Percentiles rank a stretch among this genome's conserved stretches.
phyloP scores from a whole-genome alignment of 2,329 filamentous ascomycete genomes.

The Calonectria pseudoturangicola region DNA sequence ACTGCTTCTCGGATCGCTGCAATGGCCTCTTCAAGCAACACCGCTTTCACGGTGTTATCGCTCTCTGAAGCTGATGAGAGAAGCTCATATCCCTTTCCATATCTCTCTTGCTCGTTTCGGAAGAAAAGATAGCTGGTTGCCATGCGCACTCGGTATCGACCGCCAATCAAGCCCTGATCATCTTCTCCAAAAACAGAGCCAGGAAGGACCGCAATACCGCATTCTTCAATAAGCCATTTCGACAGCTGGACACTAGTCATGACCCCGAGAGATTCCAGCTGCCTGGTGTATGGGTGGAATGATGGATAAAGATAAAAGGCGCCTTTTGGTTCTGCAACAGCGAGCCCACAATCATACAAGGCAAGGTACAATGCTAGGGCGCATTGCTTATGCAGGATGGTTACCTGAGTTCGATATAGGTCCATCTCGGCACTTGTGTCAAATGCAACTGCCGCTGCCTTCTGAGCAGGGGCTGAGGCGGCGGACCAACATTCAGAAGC shows the following conservation, averaged over 20 bases:
- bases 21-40: conserved; percentile 2
- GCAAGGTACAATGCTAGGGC: conserved; percentile 18
- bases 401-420: conserved; percentile 17
- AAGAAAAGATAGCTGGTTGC: conserved; percentile 33
- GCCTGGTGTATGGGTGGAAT: conserved; percentile 22
- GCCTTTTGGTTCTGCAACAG: conserved; percentile 18
- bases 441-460: conserved; percentile 25
- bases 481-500: conserved; percentile 34
- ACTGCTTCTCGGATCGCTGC: conserved; percentile 11
- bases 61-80: background rate
- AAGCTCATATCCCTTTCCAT: conserved; percentile 22
- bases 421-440: conserved; percentile 20
- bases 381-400: conserved; percentile 10
- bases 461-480: conserved; percentile 27
- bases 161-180: conserved; percentile 15
- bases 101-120: background rate
- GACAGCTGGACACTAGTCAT: conserved; percentile 6
- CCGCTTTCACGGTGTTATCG: background rate
- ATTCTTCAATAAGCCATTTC: conserved; percentile 28
- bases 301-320: conserved; percentile 32
- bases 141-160: conserved; percentile 27
- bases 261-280: conserved; percentile 11
- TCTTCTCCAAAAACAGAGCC: conserved; percentile 29
- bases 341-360: conserved; percentile 10
- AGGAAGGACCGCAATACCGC: conserved; percentile 18